Base-by-base conservation (phyloP, 257 asterid species). In the Phtheirospermum japonicum region DNA sequence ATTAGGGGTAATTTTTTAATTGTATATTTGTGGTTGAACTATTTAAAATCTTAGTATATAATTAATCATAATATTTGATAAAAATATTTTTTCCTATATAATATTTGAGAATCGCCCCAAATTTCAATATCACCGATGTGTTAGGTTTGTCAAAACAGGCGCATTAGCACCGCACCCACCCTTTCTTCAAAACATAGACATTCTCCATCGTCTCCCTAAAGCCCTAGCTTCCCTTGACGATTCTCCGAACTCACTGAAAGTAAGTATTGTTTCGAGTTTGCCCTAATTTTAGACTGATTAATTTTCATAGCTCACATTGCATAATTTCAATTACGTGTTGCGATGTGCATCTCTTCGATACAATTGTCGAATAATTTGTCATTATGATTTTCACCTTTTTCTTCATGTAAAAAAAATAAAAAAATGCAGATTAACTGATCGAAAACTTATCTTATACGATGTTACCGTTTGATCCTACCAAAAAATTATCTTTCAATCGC, bases 401-500 rank as follows among this genome's bases (percentile, higher is more conserved):
- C 48, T 3, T 51, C 28, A 30, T 59, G 26, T 1, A 2, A 5
- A 17, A 13, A 49, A 12, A n/a, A 16, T 1, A 2, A 5, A 17
- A 13, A 49, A 12, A n/a, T 40, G 64, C 75, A 72, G 81, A 69
- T 34, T 57, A 45, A 18, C 42, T 20, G 9, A 56, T 60, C 56
- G 56, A 51, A 49, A 46, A 52, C 18, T 46, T 14, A 23, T 16
- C 46, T 14, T 48, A 13, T n/a, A 64, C 69, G 57, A 83, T 93
- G 88, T 60, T 83, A 45, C 82, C 88, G 7, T 53, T 67, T 32
- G 81, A 85, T 59, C 73, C 79, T 1, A 45, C 65, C 37, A 74
- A 75, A 9, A 84, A 78, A 33, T 46, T 93, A 28, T 87, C 97
- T 0, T 80, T 83, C 53, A 79, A 81, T 3, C 89, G 91, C 19